A percentile compares a stretch with the other conserved stretches of the same genome.
Conservation (phyloP, 2,329 filamentous ascomycete genomes). For the Fusarium sp. region DNA sequence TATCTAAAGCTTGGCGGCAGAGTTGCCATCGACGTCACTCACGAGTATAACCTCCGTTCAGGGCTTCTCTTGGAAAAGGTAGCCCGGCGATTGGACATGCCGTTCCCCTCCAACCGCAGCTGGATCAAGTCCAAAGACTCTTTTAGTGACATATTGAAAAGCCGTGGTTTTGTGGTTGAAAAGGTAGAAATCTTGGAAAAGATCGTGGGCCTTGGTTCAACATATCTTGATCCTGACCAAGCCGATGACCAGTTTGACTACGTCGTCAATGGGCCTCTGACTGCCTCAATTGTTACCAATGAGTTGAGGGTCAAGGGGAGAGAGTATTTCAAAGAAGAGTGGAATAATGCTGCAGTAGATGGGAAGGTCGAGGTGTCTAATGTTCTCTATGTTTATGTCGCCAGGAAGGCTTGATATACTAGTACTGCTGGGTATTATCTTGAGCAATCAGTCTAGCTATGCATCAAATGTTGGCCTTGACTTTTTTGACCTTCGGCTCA, state of each 20-base stretch:
- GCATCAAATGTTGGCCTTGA: slow-evolving; percentile 60
- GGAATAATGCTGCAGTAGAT: slow-evolving; percentile 49
- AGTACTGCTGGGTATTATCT: too few relatives aligned
- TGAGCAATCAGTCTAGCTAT: too few relatives aligned
- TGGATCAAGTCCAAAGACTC: slow-evolving; percentile 51
- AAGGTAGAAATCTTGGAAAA: slow-evolving; percentile 47
- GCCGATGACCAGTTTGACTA: slow-evolving; percentile 50
- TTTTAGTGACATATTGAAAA: slow-evolving; percentile 48
- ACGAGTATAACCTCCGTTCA: slow-evolving; percentile 49
- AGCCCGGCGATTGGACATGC: slow-evolving; percentile 40
- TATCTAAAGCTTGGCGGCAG: slow-evolving; percentile 49
- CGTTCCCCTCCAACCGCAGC: slow-evolving; percentile 48
- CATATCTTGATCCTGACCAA: slow-evolving; percentile 44
- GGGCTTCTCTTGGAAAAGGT: slow-evolving; percentile 49
- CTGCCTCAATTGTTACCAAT: slow-evolving; percentile 31
- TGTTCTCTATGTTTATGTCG: slow-evolving; percentile 51
- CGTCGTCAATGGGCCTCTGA: slow-evolving; percentile 40
- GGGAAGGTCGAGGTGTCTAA: slow-evolving; percentile 49
- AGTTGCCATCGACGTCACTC: slow-evolving; percentile 52
- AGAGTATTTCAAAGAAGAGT: slow-evolving; percentile 50
- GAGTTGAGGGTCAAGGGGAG: slow-evolving; percentile 45
- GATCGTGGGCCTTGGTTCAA: slow-evolving; percentile 41
- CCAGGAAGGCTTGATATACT: slow-evolving; percentile 33
- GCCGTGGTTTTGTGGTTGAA: slow-evolving; percentile 48
- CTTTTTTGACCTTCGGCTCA: slow-evolving; percentile 52